phyloP scores from a whole-genome alignment of 139 green algal genomes.

The Chlorella sp. region DNA sequence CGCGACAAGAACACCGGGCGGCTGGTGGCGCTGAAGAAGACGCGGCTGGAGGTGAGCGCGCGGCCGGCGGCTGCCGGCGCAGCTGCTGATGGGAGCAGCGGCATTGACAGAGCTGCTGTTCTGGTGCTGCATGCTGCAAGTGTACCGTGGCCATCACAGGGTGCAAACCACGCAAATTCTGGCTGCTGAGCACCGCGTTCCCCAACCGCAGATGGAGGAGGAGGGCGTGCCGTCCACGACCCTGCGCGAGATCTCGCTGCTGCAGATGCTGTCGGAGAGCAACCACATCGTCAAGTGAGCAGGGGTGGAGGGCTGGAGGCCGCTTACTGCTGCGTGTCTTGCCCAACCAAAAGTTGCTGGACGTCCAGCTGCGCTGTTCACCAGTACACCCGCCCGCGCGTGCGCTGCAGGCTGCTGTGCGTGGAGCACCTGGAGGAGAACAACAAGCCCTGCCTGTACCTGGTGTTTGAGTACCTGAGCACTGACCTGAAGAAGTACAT shows the following conservation, averaged over 20 bases:
- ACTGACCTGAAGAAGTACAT: slow-evolving; percentile 99
- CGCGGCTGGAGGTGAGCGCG: slow-evolving; percentile 84
- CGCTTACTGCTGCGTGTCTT: no score
- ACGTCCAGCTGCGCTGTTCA: no score
- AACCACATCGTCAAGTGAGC: slow-evolving; percentile 92
- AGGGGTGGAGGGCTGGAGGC: no score
- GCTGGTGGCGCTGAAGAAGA: slow-evolving; percentile 98
- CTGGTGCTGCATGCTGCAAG: no score
- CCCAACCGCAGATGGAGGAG: slow-evolving; percentile 91
- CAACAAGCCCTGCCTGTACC: slow-evolving; percentile 95
- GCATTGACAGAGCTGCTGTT: no score
- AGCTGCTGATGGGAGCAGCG: neutral
- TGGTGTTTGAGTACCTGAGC: slow-evolving; percentile 98
- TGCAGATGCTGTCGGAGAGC: slow-evolving; percentile 89
- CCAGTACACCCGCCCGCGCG: no score
- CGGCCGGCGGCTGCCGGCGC: neutral
- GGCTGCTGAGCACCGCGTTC: no score
- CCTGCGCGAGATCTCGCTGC: slow-evolving; percentile 95
- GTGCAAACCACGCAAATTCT: no score
- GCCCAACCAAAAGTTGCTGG: no score
- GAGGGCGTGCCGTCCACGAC: slow-evolving; percentile 98
- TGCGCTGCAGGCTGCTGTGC: slow-evolving; percentile 84
- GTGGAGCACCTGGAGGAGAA: slow-evolving; percentile 98
- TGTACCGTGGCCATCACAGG: no score
- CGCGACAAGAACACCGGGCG: slow-evolving; percentile 80